Base-by-base conservation (phyloP, 2,329 filamentous ascomycete genomes). In the Zopfia rhizophila region DNA sequence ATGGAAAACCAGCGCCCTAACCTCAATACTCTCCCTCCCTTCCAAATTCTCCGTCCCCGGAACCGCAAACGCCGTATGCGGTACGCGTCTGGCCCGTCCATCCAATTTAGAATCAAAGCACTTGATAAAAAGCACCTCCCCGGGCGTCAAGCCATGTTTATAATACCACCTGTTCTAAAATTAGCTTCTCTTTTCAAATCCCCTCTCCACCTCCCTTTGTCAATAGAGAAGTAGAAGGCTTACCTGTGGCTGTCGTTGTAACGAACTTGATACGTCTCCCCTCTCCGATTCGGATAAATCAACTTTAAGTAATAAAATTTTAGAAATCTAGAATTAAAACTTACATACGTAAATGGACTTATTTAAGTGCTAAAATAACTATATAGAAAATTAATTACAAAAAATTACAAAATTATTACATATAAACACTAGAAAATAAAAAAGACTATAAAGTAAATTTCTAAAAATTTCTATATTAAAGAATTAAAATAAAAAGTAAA, bases 61-160 rank as follows among this genome's bases (percentile, higher is more conserved):
- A 7, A 69, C 47, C 13, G 55, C 38, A 37, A 72, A 72, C 13
- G 68, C 68, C 7, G 60, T 68, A 44, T 72, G 68, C 16, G 68
- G 66, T 5, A 66, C 64, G 2, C 68, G 38, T 11, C 67, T 61
- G 22, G 66, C 66, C n/a, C 67, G 49, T 2, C 66, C 67, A 50
- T 69, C 65, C 2, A 56, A 44, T 53, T 68, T 68, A 3, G 56
- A 65, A 37, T 72, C 68, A 32, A 69, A 72, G 32, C 66, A 69
- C 52, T 69, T 69, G 51, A 72, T 65, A 4, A 72, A 42, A 8
- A 68, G 18, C 0, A 68, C 61, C 38, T 72, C 68, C 2, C 66
- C 61, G 2, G 65, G 65, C 1, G 45, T 49, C 13, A 65, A 48
- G 0, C 45, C 46, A n/a, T 53, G 59, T 47, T 68, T 68, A 41